Base-by-base conservation (phyloP, 2,329 filamentous ascomycete genomes). In the Talaromyces sp. region DNA sequence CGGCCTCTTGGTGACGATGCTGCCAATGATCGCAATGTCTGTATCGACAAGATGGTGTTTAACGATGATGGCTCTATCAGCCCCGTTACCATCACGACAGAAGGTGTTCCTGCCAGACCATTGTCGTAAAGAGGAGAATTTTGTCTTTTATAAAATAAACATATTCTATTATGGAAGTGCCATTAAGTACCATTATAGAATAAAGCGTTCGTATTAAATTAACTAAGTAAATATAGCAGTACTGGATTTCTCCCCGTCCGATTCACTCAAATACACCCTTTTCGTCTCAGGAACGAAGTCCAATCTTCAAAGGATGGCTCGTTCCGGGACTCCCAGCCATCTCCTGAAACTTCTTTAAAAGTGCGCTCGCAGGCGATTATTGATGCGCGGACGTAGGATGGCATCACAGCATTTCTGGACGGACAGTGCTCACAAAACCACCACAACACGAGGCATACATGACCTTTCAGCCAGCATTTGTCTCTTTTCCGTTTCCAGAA, bases 31-130 rank as follows among this genome's bases (percentile, higher is more conserved):
- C 78, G 80, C 2, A 74, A 78, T 17, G 68, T 78, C 2, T 78
- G 78, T 35, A 81, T 81, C 56, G 80, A 82, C 65, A 74, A 78
- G 17, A 78, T 82, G 73, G 72, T 76, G 62, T 82, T 82, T 63
- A 73, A 78, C 61, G 70, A 71, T 0, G 68, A 77, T 32, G 78
- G 77, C 73, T 41, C 81, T 81, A 61, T 61, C 46, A 65, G 71
- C 51, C 73, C 73, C 0, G 70, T 82, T 4, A 69, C 67, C 46
- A 81, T 82, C 56, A 73, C 71, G 1, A 63, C 50, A 0, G 67
- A 69, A 38, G 69, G 71, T 2, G 70, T 72, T 0, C 57, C 66
- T 24, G 43, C 43, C 9, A 17, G 43, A 9, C 43, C 43, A 24
- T 46, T 46, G 43, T 46, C 43, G n/a, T 46, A n/a, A n/a, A 38